phyloP scores from a whole-genome alignment of 345 rosid species.

The Lenwebbia sp. region DNA sequence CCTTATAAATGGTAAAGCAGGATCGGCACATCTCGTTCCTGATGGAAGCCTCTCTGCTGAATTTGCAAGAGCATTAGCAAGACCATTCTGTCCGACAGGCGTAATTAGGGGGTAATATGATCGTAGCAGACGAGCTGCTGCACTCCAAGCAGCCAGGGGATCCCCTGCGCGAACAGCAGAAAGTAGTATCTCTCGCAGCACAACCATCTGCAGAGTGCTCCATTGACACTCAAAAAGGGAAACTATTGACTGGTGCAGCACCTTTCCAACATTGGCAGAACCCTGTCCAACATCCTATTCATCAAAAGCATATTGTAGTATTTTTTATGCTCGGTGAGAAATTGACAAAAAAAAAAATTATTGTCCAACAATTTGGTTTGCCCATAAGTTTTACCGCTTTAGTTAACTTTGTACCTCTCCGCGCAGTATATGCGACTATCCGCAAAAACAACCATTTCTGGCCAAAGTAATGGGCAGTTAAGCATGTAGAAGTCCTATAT shows the following conservation, averaged over 20 bases:
- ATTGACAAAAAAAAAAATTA: background rate
- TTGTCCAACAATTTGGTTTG: background rate
- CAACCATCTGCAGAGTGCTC: slow-evolving; percentile 99
- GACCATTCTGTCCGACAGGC: slow-evolving; percentile 97
- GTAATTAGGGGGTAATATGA: slow-evolving; percentile 94
- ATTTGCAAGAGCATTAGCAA: slow-evolving; percentile 78
- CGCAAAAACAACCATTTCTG: background rate
- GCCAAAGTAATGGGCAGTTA: background rate
- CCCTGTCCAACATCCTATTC: slow-evolving; percentile 47
- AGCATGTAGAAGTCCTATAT: background rate
- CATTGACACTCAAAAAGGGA: slow-evolving; percentile 93
- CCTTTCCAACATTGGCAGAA: slow-evolving; percentile 59
- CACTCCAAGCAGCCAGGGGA: slow-evolving; percentile 98
- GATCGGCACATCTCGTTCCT: slow-evolving; percentile 97
- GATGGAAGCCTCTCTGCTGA: slow-evolving; percentile 88
- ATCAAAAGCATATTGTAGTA: background rate
- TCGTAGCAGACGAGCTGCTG: slow-evolving; percentile 93
- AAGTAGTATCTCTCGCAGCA: slow-evolving; percentile 87
- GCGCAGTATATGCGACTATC: background rate
- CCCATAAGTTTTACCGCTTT: background rate
- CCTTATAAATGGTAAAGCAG: slow-evolving; percentile 96
- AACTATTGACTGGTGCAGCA: slow-evolving; percentile 74
- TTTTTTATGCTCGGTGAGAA: background rate
- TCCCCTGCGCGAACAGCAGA: slow-evolving; percentile 98
- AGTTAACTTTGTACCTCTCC: background rate